Evolutionary conservation across 176 grass and related monocot species (phyloP), one percentile per base, ranked within the genome.

Genomic region (Aegilops longissima): DNA sequence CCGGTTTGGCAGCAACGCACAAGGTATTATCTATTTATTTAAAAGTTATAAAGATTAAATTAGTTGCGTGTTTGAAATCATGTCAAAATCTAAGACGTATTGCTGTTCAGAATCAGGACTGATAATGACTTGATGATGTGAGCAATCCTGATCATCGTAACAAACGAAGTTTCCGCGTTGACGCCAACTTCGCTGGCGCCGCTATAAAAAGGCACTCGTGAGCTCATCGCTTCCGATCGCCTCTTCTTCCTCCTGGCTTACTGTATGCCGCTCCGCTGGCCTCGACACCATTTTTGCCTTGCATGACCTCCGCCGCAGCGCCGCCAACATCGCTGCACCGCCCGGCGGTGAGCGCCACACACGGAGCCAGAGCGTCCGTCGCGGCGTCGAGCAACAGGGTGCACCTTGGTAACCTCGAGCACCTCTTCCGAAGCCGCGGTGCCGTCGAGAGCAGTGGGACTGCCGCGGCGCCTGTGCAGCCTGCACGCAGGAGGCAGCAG

Each of bases 381-480:
- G 12, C 71, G 4, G 34, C 68, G 16, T 79, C 73, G 1, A 23
- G 5, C 30, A 91, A 91, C 63, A 39, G 29, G 18, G 62, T 52
- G n/a, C 90, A 91, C 62, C 90, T 91, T 20, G 33, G 77, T 4
- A 88, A 77, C 70, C 90, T 91, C 70, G 77, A 91, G 18, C 79
- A 34, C 8, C 90, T 91, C 62, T 88, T 91, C 86, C 63, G 82
- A 9, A 64, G 40, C 86, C 90, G 90, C 39, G 82, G 86, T 70
- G 39, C 79, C 29, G 63, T 70, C 11, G 63, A 81, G 35, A 61
- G 0, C 10, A 63, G 3, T 3, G 70, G 21, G 18, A 83, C 12
- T 27, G 62, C 13, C 14, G 2, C 62, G n/a, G 21, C 40, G 3
- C 67, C 49, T 2, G 24, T 70, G 47, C 31, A 34, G 70, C 83